These are phyloP conservation scores for Stachybotrys chlorohalonatus DNA, from an alignment of 2,329 filamentous ascomycete species.

Conservation along the genomic window DNA sequence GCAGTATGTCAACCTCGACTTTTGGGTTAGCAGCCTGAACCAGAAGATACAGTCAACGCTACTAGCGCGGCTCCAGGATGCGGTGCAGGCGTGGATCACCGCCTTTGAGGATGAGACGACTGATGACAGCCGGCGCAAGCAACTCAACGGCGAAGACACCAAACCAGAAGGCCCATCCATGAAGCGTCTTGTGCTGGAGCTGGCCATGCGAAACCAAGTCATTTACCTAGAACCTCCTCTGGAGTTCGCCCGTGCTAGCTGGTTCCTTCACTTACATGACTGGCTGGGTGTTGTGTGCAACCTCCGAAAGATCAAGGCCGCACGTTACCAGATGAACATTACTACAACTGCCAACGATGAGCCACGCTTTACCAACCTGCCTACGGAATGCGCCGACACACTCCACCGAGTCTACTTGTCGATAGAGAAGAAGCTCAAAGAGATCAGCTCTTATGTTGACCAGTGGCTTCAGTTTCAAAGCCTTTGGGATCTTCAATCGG, in stretches of 20 bases:
- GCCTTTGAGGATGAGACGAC: conserved; percentile 62
- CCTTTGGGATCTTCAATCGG: conserved; percentile 92
- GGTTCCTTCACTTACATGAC: conserved; percentile 84
- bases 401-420: conserved; percentile 73
- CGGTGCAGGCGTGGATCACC: conserved; percentile 79
- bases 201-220: conserved; percentile 96
- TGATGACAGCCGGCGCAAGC: conserved; percentile 45
- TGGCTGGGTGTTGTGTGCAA: conserved; percentile 94
- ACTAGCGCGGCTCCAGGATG: conserved; percentile 71
- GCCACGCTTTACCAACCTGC: conserved; percentile 73
- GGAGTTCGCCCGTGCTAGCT: conserved; percentile 84
- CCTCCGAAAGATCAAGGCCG: conserved; percentile 87
- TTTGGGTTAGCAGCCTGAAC: conserved; percentile 87
- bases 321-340: conserved; percentile 84
- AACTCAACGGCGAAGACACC: conserved; percentile 32
- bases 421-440: conserved; percentile 72
- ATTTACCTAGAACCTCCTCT: conserved; percentile 93
- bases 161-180: conserved; percentile 54
- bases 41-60: conserved; percentile 73
- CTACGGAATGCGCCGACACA: conserved; percentile 70
- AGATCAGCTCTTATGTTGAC: conserved; percentile 80
- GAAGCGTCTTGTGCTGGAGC: conserved; percentile 72
- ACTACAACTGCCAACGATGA: conserved; percentile 58
- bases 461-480: conserved; percentile 99
- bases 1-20: conserved; percentile 85